Evolutionary conservation across 495 filamentous ascomycete species (phyloP).

Genomic region (Jackrogersella minutella): DNA sequence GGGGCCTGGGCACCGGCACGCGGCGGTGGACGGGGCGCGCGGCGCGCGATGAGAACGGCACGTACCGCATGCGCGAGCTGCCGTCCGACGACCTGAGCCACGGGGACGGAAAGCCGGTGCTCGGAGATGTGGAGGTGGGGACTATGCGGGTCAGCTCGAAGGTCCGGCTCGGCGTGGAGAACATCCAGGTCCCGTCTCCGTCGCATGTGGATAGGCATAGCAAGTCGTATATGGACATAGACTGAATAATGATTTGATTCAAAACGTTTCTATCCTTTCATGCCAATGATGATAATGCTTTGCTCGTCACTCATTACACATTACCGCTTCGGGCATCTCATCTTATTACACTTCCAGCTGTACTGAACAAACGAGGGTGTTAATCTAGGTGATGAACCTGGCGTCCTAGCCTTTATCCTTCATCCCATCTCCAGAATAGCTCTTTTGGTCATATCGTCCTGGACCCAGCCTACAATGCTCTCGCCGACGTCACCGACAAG

Average conservation of each 20-base stretch:
- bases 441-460: conserved; percentile 58
- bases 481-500: conserved; percentile 78
- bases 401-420: neutral
- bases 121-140: conserved; percentile 8
- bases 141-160: neutral
- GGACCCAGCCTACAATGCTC: conserved; percentile 76
- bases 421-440: conserved; percentile 42
- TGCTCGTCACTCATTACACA: no score
- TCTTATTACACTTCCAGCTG: neutral
- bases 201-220: conserved; percentile 3
- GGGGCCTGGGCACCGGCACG: neutral
- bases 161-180: neutral
- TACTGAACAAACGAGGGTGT: neutral
- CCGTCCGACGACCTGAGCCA: neutral
- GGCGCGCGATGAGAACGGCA: neutral
- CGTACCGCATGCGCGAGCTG: conserved; percentile 15
- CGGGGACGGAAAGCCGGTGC: neutral
- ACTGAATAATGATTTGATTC: conserved; percentile 1
- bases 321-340: neutral
- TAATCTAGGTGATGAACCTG: neutral
- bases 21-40: conserved; percentile 1
- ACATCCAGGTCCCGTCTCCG: neutral
- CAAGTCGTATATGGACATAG: conserved; percentile 19
- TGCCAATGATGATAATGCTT: neutral
- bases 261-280: neutral